Base-by-base conservation (phyloP, 208 protist genomes). In the Trypanosoma platydactyli region DNA sequence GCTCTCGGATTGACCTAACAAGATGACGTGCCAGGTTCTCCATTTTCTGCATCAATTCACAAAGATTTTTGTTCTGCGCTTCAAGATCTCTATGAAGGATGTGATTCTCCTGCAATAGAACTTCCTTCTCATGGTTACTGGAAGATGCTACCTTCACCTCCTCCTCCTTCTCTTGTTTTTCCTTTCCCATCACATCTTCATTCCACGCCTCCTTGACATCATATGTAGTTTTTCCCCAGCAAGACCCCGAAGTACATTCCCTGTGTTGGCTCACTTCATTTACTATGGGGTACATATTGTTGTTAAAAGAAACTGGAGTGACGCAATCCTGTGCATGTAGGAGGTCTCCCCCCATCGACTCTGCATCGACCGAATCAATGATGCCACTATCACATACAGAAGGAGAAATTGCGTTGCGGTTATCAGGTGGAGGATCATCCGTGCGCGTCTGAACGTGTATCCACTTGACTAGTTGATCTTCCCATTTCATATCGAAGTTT, bases 21-120 rank as follows among this genome's bases (percentile, higher is more conserved):
- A 94, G 75, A 67, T 94, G 86, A 15, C 85, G 80, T 16, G 89
- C 89, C 11, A 94, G 84, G 4, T 76, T 77, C 59, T 94, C 86
- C 22, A 84, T 80, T 75, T 94, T 94, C 5, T 71, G 49, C 62
- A 83, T 79, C 27, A 82, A 68, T 41, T 88, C 83, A 0, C 45
- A 6, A 18, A 75, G 0, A 65, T 63, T 60, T 81, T 77, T 24
- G 80, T 79, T 74, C 84, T 91, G n/a, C 61, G 38, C 58, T 79
- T 76, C 41, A 73, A 77, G 41, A 80, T 81, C 20, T 13, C 48
- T 55, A 27, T 74, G 77, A 13, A 87, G 66, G 1, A 76, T 68
- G 22, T 64, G 68, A 50, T 91, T 86, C 46, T 84, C 81, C 6
- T 79, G 68, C 3, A 63, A 68, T 51, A 68, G 49, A 27, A 64